Base-by-base conservation (phyloP, 352 stramenopile genomes). In the Halophytophthora batemanensis region DNA sequence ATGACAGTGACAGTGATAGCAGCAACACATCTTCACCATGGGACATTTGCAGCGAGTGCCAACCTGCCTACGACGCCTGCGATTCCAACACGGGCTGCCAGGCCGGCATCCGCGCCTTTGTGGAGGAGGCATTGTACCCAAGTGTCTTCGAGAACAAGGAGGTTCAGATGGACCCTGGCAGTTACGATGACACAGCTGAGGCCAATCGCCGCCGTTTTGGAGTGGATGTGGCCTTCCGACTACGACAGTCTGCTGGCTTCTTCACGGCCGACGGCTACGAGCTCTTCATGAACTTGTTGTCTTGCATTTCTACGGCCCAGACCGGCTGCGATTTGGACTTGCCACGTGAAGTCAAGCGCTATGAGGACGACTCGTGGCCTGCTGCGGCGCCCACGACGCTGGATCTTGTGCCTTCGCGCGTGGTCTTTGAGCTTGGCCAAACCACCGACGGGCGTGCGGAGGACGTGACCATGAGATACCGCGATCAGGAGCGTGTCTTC, bases 41-140 rank as follows among this genome's bases (percentile, higher is more conserved):
- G 23, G 55, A 43, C 14, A 56, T 61, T n/a, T 77, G 68, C 29
- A 18, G 22, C 2, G 15, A 62, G 2, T 79, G 68, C 22, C 10
- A 14, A 14, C 21, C 41, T 6, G 3, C 34, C 10, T 72, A 51
- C 22, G 2, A 53, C 22, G 47, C 46, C 1, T 82, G 70, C 31
- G 18, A 71, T 2, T 53, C 48, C 5, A 68, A 72, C 33, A 53
- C 45, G 11, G 66, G 76, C 34, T 84, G 74, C 50, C 56, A 39
- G 0, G 63, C 71, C 23, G 74, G 68, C n/a, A 53, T 79, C 1
- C 56, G 63, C 6, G 50, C 49, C 11, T 81, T 69, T 29, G 15
- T 81, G 1, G 37, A 44, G 7, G 45, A 59, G 2, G 56, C 49
- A 3, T 14, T 81, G 18, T 34, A 39, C 56, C n/a, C 17, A 25